Evolutionary conservation across 75 land plant genomes (phyloP), one percentile per base, ranked within the genome.

Genomic region (Gnetum montanum): DNA sequence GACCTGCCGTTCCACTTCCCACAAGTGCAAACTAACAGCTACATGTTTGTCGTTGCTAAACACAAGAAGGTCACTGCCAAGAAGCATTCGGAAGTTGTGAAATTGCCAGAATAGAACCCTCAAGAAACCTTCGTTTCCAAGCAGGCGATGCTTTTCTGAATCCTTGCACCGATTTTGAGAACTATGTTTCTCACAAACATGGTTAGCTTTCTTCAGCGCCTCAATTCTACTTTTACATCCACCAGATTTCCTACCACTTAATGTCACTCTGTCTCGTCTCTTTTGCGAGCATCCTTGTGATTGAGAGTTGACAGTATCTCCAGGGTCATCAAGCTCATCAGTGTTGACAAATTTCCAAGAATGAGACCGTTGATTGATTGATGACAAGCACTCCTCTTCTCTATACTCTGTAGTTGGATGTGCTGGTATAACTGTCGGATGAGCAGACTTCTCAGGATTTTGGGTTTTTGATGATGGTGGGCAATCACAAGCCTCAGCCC

Each of bases 31-130:
- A 72, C 99, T 95, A 54, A 95, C 99, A 65, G 97, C 88, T 58
- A 74, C 82, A 81, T 90, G 95, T 54, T 95, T 90, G 40, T 95
- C 99, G 68, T 95, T 95, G 71, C 99, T 95, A 61, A 90, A 90
- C 2, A 90, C 49, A 49, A 95, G 81, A 72, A 95, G 68, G 58
- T 95, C 99, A 79, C 93, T 90, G 20, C 99, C 99, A 48, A 95
- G 64, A 31, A 95, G 86, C 96, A 95, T 95, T 2, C 86, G 74
- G 46, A 95, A 72, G 44, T 95, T 92, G 73, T 90, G 89, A 60
- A 95, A 86, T 66, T 95, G 79, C 99, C 99, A 95, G 69, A 82
- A 83, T 46, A 95, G 49, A 61, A 90, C 93, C 63, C 99, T 80
- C 33, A 79, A 49, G 55, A 95, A 95, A 25, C 69, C 83, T 69